Evolutionary conservation across 2,329 filamentous ascomycete genomes (phyloP).

Genomic region (Ustulina deusta): DNA sequence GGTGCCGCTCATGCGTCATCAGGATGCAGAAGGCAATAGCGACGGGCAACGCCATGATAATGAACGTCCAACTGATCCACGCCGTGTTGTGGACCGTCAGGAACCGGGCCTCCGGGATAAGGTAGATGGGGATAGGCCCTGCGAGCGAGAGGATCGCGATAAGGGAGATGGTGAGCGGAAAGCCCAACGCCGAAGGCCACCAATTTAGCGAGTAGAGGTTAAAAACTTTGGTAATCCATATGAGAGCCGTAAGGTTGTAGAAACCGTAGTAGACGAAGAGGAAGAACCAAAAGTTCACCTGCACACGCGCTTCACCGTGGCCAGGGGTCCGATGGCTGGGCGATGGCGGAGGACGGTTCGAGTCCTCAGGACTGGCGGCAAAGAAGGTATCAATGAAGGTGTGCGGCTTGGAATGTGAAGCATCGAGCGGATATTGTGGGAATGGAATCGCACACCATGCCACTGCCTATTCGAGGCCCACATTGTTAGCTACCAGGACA

Average conservation of each 20-base stretch:
- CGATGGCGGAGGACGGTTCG: constrained; percentile 37
- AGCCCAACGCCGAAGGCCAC: constrained; percentile 75
- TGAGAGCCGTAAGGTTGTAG: constrained; percentile 74
- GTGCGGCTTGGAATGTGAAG: constrained; percentile 51
- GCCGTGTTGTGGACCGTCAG: constrained; percentile 72
- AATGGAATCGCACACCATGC: constrained; percentile 75
- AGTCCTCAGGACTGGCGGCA: not conserved
- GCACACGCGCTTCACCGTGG: constrained; percentile 72
- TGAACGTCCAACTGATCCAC: constrained; percentile 77
- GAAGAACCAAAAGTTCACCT: constrained; percentile 79
- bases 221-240: constrained; percentile 79
- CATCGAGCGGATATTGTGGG: constrained; percentile 69
- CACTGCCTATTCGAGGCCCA: constrained; percentile 60
- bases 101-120: constrained; percentile 63
- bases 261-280: constrained; percentile 76
- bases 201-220: constrained; percentile 78
- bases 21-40: constrained; percentile 73
- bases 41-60: constrained; percentile 77
- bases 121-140: constrained; percentile 70
- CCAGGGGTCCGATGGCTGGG: constrained; percentile 63
- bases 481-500: constrained; percentile 25
- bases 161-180: constrained; percentile 71
- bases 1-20: constrained; percentile 72
- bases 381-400: constrained; percentile 25
- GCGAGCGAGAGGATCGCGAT: constrained; percentile 71